These are phyloP conservation scores for Blastocystis hominis DNA, from an alignment of 352 stramenopile genomes.

Conservation along the genomic window DNA sequence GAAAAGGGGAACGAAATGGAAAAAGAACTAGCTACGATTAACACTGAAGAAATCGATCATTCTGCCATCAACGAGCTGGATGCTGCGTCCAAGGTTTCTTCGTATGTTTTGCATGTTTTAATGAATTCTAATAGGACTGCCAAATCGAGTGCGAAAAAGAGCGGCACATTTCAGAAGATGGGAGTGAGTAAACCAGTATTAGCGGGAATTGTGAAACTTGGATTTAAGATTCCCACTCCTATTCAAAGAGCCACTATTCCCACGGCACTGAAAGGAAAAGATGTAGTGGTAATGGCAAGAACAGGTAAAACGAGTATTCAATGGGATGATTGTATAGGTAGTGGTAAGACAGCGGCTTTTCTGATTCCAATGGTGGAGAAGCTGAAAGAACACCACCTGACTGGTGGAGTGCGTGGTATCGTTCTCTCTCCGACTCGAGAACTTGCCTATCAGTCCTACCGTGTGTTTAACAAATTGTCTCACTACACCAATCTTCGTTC, in stretches of 20 bases:
- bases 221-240: slow-evolving; percentile 90
- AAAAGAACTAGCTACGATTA: neutral
- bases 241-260: slow-evolving; percentile 96
- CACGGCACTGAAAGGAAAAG: slow-evolving; percentile 83
- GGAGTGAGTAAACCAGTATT: slow-evolving; percentile 64
- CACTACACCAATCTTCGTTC: slow-evolving; percentile 82
- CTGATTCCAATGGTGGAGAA: slow-evolving; percentile 93
- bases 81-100: neutral
- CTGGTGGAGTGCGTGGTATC: slow-evolving; percentile 70
- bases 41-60: neutral
- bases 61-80: neutral
- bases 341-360: slow-evolving; percentile 94
- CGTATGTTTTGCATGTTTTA: neutral
- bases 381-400: slow-evolving; percentile 81
- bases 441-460: slow-evolving; percentile 90
- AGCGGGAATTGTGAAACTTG: slow-evolving; percentile 79
- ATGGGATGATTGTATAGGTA: slow-evolving; percentile 64
- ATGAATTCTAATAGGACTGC: neutral
- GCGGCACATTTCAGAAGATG: slow-evolving; percentile 62
- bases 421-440: slow-evolving; percentile 91
- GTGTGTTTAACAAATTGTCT: slow-evolving; percentile 70
- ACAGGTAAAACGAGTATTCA: slow-evolving; percentile 65
- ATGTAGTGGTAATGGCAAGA: slow-evolving; percentile 93
- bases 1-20: neutral
- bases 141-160: slow-evolving; percentile 1